Conservation (phyloP, 805 yeast genomes). For the Ogataea methanolica region DNA sequence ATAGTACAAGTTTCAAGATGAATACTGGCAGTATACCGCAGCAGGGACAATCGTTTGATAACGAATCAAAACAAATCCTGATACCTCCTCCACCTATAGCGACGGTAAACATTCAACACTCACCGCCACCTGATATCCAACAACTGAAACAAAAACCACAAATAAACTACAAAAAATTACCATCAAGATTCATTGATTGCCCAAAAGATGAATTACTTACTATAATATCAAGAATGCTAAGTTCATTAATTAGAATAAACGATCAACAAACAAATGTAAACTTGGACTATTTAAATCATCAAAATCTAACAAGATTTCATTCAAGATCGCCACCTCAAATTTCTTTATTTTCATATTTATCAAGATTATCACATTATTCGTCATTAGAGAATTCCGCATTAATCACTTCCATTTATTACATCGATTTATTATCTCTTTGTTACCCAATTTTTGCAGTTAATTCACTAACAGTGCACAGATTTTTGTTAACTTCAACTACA, state of each 20-base stretch:
- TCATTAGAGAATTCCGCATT: constrained; percentile 80
- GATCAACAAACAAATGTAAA: constrained; percentile 40
- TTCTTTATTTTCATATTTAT: constrained; percentile 70
- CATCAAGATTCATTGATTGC: constrained; percentile 57
- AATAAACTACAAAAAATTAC: constrained; percentile 28
- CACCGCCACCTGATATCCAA: not conserved
- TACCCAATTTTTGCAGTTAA: constrained; percentile 79
- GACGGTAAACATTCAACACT: no score
- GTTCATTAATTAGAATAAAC: constrained; percentile 68
- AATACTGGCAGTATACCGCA: no score
- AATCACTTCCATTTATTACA: constrained; percentile 80
- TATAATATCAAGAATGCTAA: constrained; percentile 75
- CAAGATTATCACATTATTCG: constrained; percentile 77
- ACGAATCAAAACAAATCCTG: constrained; percentile 3
- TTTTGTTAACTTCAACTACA: constrained; percentile 83
- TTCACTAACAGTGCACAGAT: constrained; percentile 91
- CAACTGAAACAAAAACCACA: not conserved
- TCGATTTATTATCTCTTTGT: constrained; percentile 75
- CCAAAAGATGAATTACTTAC: constrained; percentile 65
- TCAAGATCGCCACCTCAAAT: constrained; percentile 90
- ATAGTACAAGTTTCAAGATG: no score
- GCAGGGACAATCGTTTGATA: not conserved
- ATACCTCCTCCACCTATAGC: constrained; percentile 12
- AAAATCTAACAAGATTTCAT: constrained; percentile 78
- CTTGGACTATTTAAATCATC: constrained; percentile 29